Evolutionary conservation across 2,329 filamentous ascomycete species (phyloP), one percentile per base, ranked within the genome.

Genomic region (Cladorrhinum sp.): DNA sequence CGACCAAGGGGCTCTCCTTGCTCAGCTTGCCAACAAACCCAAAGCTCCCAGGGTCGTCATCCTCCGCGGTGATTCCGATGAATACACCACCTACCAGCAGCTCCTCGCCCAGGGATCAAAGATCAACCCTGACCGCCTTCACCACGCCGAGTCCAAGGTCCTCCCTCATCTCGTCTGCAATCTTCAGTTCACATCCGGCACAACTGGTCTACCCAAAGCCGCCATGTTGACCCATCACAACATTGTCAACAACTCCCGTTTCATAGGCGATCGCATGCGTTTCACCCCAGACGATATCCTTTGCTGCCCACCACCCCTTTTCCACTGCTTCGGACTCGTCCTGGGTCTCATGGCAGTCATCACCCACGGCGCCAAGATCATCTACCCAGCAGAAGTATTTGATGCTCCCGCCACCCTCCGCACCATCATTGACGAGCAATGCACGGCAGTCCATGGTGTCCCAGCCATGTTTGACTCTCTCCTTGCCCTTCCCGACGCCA

Each of bases 251-350:
- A 89, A 89, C 71, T 81, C 85, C 7, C 82, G 86, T 27, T 89
- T 89, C 75, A 87, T 89, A 54, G 90, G 89, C 57, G 88, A 91
- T 72, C 83, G 89, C 49, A 89, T 92, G 87, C 80, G 83, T 5
- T 79, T 93, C 16, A 86, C 84, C 0, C 75, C 83, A 2, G 77
- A 79, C 50, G 89, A 93, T 69, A 78, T 87, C 7, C 79, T 95
- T 10, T 93, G 90, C 77, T 95, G 91, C 72, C 90, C 90, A 2
- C 90, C 91, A 0, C 91, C 91, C 0, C 80, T 95, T 2, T 95
- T 95, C 78, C 91, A 95, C 77, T 93, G 90, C 77, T 93, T 93
- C 70, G 90, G 90, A 1, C 82, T 93, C 7, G 89, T 93, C 1
- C 83, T 92, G 2, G 90, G 90, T 8, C 79, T 93, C 50, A 81